A percentile compares a stretch with the other conserved stretches of the same genome.
phyloP scores from a whole-genome alignment of 768 basidiomycete species.

The Boletus vinaceobasis region DNA sequence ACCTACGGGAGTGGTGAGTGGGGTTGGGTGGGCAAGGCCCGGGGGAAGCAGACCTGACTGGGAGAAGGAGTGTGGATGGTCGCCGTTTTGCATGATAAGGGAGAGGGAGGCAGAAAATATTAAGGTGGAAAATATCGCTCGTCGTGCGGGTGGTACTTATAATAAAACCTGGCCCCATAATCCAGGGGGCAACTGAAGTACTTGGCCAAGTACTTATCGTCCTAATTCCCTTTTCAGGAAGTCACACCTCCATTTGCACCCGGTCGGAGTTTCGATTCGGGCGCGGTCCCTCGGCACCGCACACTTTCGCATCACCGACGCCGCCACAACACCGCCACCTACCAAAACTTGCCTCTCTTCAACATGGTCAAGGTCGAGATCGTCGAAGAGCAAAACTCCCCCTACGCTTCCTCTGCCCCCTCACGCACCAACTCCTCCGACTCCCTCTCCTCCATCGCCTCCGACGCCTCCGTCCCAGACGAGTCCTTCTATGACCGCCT shows the following conservation, averaged over 20 bases:
- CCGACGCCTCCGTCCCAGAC: slow-evolving; percentile 62
- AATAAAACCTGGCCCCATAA: slow-evolving; percentile 14
- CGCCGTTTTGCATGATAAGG: slow-evolving; percentile 32
- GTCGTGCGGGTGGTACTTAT: slow-evolving; percentile 22
- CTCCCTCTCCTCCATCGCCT: slow-evolving; percentile 78
- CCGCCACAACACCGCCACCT: slow-evolving; percentile 21
- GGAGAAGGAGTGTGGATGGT: slow-evolving; percentile 31
- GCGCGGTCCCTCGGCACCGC: slow-evolving; percentile 27
- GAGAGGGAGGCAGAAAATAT: slow-evolving; percentile 22
- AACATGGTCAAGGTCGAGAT: slow-evolving; percentile 93
- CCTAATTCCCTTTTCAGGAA: slow-evolving; percentile 7
- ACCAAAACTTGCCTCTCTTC: neutral
- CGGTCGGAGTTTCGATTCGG: slow-evolving; percentile 27
- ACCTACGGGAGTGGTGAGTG: slow-evolving; percentile 35
- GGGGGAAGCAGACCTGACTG: slow-evolving; percentile 25
- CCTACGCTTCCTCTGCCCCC: slow-evolving; percentile 72
- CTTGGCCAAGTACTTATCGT: slow-evolving; percentile 28
- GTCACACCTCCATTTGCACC: neutral
- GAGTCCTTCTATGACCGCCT: slow-evolving; percentile 89
- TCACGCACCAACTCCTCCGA: slow-evolving; percentile 65
- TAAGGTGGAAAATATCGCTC: slow-evolving; percentile 20
- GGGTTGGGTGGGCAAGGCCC: neutral
- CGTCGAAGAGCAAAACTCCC: slow-evolving; percentile 74
- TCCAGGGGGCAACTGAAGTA: slow-evolving; percentile 11
- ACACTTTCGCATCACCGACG: slow-evolving; percentile 17